Conservation (phyloP, 2,329 filamentous ascomycete species). For the Dothideomycetes sp. region DNA sequence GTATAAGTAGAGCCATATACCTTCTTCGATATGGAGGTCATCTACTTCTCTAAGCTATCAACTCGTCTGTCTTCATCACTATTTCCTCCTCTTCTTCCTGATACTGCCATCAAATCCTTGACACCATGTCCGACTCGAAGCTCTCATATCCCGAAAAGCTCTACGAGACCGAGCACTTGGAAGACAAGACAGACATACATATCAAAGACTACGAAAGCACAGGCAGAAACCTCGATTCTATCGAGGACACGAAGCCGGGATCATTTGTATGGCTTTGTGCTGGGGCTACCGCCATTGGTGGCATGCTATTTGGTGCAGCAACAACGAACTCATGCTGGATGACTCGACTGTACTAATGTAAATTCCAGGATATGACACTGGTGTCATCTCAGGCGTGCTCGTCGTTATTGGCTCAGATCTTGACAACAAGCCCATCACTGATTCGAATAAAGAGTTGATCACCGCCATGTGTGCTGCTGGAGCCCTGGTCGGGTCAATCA, state of each 20-base stretch:
- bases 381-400: conserved; percentile 12
- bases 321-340: background rate
- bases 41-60: no score
- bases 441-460: conserved; percentile 9
- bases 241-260: conserved; percentile 14
- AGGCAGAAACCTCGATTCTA: conserved; percentile 10
- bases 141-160: no score
- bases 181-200: conserved; percentile 3
- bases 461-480: conserved; percentile 9
- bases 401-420: conserved; percentile 5
- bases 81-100: no score
- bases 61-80: no score
- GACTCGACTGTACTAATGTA: background rate
- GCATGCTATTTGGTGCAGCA: conserved; percentile 12
- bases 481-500: conserved; percentile 8
- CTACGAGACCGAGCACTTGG: conserved; percentile 5
- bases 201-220: conserved; percentile 7
- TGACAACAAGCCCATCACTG: conserved; percentile 3
- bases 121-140: no score
- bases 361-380: conserved; percentile 7
- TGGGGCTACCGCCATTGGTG: conserved; percentile 14
- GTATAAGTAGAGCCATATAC: no score
- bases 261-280: conserved; percentile 17
- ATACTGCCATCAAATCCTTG: no score
- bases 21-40: no score